These are phyloP conservation scores for Trichoderma parareesei DNA, from an alignment of 495 filamentous ascomycete species.

Conservation along the genomic window DNA sequence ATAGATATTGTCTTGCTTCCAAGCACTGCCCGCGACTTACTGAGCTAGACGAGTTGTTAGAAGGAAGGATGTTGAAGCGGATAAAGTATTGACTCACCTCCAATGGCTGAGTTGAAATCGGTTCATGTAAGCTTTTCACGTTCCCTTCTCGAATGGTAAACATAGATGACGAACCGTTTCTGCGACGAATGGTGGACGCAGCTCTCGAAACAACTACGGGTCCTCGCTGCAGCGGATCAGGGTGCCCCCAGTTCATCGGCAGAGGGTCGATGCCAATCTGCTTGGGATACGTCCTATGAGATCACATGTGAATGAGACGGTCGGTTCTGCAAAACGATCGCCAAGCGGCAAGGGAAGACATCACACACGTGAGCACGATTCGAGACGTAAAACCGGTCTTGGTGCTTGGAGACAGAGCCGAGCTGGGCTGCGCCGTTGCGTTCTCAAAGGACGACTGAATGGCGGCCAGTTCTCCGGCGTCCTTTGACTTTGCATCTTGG, in stretches of 20 bases:
- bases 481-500: constrained; percentile 20
- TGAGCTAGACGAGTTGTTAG: constrained; percentile 48
- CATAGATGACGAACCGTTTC: constrained; percentile 58
- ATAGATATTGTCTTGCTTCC: neutral
- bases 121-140: constrained; percentile 10
- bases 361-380: constrained; percentile 52
- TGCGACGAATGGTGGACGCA: constrained; percentile 65
- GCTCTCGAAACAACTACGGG: constrained; percentile 85
- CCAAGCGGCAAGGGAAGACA: neutral
- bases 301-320: constrained; percentile 25
- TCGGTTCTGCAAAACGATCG: neutral
- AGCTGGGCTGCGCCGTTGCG: constrained; percentile 13
- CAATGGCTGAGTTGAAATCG: constrained; percentile 32
- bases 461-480: constrained; percentile 15
- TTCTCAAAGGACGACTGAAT: constrained; percentile 5
- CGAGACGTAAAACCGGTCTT: constrained; percentile 44
- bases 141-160: neutral
- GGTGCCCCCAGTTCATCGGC: constrained; percentile 77
- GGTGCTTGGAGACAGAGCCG: constrained; percentile 17
- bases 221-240: constrained; percentile 65
- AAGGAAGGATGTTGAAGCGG: constrained; percentile 12
- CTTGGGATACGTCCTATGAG: constrained; percentile 75
- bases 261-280: constrained; percentile 90
- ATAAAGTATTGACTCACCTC: constrained; percentile 28
- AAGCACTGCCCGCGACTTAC: neutral